Conservation (phyloP, 1,139 yeast genomes). For the Kodamaea sp. region DNA sequence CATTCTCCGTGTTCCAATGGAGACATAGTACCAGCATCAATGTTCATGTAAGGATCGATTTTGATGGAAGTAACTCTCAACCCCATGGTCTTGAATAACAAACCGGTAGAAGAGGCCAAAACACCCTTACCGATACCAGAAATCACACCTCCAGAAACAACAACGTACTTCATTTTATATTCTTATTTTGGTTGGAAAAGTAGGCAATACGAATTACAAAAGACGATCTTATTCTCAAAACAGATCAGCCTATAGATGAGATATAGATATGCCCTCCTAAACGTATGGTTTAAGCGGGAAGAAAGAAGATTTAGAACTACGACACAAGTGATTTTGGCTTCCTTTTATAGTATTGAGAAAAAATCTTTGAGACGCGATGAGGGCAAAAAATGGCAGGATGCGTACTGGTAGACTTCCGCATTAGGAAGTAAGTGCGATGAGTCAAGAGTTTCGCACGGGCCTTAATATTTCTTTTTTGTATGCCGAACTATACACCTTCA, state of each 20-base stretch:
- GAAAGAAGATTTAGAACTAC: conserved; percentile 26
- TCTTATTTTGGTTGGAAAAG: conserved; percentile 1
- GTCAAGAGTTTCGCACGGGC: too few species aligned
- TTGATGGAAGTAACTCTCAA: conserved; percentile 94
- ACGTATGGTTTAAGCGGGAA: conserved; percentile 51
- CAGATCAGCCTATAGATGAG: conserved; percentile 9
- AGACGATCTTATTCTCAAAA: conserved; percentile 6
- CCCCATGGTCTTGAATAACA: conserved; percentile 90
- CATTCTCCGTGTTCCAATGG: conserved; percentile 99
- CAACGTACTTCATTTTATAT: conserved; percentile 86
- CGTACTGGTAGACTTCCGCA: conserved; percentile 25
- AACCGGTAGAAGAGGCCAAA: conserved; percentile 94
- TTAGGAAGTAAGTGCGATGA: conserved; percentile 19
- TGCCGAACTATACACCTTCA: conserved; percentile 32
- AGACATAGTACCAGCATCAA: conserved; percentile 99
- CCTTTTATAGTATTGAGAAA: conserved; percentile 14
- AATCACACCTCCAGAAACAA: conserved; percentile 98
- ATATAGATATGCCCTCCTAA: conserved; percentile 47
- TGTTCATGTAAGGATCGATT: conserved; percentile 98
- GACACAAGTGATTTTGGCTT: conserved; percentile 8
- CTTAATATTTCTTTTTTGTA: conserved; percentile 13
- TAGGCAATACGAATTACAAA: conserved; percentile 10
- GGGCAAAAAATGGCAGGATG: conserved; percentile 7
- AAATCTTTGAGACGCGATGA: conserved; percentile 8
- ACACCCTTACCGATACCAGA: conserved; percentile 99